Percentiles rank a stretch among this genome's conserved stretches.
Evolutionary conservation across 805 yeast species (phyloP).

Genomic region (Metschnikowia kofuensis): DNA sequence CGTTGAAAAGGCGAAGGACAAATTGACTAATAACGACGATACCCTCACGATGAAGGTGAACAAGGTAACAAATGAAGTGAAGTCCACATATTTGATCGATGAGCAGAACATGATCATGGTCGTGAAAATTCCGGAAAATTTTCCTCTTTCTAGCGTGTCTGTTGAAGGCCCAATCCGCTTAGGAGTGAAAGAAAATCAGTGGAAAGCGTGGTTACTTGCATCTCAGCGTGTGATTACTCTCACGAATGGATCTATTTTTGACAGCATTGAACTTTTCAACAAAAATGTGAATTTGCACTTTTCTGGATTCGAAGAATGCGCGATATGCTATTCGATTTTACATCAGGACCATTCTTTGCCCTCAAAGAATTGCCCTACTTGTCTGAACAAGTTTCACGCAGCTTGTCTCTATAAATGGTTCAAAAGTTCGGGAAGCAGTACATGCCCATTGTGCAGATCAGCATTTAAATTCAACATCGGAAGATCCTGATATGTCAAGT

Average conservation of each 20-base stretch:
- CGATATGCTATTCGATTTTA: constrained; percentile 89
- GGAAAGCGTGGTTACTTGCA: constrained; percentile 94
- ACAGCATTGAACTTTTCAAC: constrained; percentile 64
- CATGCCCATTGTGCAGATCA: constrained; percentile 92
- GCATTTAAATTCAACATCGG: constrained; percentile 44
- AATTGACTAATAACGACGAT: constrained; percentile 32
- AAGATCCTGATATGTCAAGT: background rate
- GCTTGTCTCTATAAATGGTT: constrained; percentile 98
- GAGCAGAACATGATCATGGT: constrained; percentile 83
- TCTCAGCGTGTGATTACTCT: constrained; percentile 79
- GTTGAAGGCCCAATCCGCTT: constrained; percentile 77
- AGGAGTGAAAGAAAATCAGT: constrained; percentile 87
- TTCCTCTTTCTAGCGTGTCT: constrained; percentile 72
- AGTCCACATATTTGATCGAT: constrained; percentile 72
- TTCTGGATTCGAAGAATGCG: constrained; percentile 94
- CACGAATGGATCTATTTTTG: constrained; percentile 68
- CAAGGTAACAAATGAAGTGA: constrained; percentile 61
- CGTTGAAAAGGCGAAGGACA: constrained; percentile 42
- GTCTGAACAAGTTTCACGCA: constrained; percentile 91
- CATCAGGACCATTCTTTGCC: constrained; percentile 92
- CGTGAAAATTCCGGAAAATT: constrained; percentile 67
- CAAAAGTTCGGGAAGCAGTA: constrained; percentile 84
- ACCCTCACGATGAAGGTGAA: constrained; percentile 61
- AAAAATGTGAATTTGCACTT: constrained; percentile 81
- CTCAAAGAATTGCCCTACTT: constrained; percentile 80